These are phyloP conservation scores for Tylopilus rubrobrunneus DNA, from an alignment of 768 basidiomycete genomes.

Conservation along the genomic window DNA sequence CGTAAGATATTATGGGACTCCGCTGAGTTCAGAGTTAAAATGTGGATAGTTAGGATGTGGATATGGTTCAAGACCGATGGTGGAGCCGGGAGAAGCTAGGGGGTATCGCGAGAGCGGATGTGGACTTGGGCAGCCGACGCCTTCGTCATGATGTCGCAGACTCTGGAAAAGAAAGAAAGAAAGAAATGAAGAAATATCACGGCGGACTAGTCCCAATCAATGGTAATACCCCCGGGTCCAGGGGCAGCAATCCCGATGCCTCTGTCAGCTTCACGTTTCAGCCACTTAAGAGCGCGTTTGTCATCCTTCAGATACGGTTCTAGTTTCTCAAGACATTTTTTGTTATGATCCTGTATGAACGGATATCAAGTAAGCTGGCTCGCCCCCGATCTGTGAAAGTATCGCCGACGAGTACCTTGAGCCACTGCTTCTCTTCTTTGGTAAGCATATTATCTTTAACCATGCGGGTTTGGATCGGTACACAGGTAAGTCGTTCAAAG, in stretches of 20 bases:
- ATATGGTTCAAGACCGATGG: constrained; percentile 5
- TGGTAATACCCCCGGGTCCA: constrained; percentile 65
- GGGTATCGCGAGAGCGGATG: constrained; percentile 24
- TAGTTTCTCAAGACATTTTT: constrained; percentile 61
- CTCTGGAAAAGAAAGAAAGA: constrained; percentile 3
- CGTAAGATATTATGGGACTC: constrained; percentile 22
- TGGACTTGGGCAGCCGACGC: background rate
- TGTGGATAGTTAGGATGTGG: constrained; percentile 7
- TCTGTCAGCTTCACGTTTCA: constrained; percentile 71
- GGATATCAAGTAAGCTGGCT: constrained; percentile 7
- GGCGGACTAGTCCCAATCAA: constrained; percentile 66
- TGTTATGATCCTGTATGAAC: constrained; percentile 70
- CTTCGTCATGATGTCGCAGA: background rate
- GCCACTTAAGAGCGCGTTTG: constrained; percentile 77
- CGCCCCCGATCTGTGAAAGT: background rate
- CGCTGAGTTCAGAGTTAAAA: constrained; percentile 3
- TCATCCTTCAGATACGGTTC: constrained; percentile 69
- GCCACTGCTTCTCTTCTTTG: constrained; percentile 83
- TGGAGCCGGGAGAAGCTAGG: background rate
- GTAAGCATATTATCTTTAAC: constrained; percentile 81
- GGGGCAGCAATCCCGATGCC: constrained; percentile 66
- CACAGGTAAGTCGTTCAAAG: constrained; percentile 90
- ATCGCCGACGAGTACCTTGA: constrained; percentile 51
- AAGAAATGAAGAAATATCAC: background rate
- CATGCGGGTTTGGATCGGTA: constrained; percentile 90